Conservation (phyloP, 257 asterid genomes). For the Linderniella brevidens region DNA sequence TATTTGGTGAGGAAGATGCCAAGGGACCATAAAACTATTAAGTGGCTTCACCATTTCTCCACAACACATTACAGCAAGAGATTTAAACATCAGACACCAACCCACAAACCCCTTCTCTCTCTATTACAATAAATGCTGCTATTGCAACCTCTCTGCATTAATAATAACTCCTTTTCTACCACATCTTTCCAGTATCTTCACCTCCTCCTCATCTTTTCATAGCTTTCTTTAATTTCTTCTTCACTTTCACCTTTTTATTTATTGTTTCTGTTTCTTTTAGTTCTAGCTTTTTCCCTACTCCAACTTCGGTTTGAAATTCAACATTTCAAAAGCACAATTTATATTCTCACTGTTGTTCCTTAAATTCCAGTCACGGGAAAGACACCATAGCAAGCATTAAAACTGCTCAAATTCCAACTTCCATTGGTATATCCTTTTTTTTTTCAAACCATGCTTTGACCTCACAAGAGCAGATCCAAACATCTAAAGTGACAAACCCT, state of each 20-base stretch:
- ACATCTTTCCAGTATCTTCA: slow-evolving; percentile 12
- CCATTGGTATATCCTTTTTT: neutral
- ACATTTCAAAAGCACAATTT: too few species aligned
- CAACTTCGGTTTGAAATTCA: neutral
- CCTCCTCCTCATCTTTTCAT: neutral
- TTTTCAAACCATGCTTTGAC: neutral
- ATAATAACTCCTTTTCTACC: slow-evolving; percentile 36
- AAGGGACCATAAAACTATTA: neutral
- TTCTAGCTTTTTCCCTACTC: slow-evolving; percentile 3
- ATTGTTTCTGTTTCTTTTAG: neutral
- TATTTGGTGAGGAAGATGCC: neutral
- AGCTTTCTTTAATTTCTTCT: too few species aligned
- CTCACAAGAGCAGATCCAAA: slow-evolving; percentile 14
- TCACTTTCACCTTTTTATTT: neutral
- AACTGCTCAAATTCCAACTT: too few species aligned
- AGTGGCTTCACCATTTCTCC: neutral
- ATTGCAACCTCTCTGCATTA: slow-evolving; percentile 30
- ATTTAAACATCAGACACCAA: slow-evolving; percentile 16
- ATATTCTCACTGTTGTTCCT: neutral
- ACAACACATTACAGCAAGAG: slow-evolving; percentile 7
- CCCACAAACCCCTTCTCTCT: slow-evolving; percentile 15
- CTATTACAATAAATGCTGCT: slow-evolving; percentile 35
- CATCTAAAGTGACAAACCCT: slow-evolving; percentile 3
- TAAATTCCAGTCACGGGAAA: slow-evolving; percentile 48
- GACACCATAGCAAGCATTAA: too few species aligned